Percentiles rank a stretch among this genome's conserved stretches.
These are phyloP conservation scores for Capronia coronata DNA, from an alignment of 2,329 filamentous ascomycete genomes.

Conservation along the genomic window DNA sequence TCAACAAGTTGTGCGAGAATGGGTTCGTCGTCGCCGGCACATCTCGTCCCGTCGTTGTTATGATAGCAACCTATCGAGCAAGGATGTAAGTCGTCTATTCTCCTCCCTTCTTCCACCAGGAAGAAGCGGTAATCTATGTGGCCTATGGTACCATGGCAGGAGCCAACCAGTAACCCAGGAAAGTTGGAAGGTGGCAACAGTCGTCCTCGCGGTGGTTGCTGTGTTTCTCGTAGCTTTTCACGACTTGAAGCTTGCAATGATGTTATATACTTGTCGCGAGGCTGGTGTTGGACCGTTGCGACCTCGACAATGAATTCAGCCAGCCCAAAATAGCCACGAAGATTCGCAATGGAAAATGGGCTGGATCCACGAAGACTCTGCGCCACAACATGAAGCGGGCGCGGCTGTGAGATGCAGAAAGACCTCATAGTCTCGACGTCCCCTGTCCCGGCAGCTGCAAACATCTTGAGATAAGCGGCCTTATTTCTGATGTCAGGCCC, in stretches of 20 bases:
- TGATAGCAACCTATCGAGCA: no score
- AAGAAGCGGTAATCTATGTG: no score
- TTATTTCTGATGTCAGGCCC: conserved; percentile 49
- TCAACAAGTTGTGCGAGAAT: conserved; percentile 52
- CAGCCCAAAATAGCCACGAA: conserved; percentile 58
- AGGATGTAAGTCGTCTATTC: no score
- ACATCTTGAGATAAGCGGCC: conserved; percentile 53
- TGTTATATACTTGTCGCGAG: conserved; percentile 44
- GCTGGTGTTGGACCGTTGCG: conserved; percentile 60
- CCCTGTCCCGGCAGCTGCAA: conserved; percentile 65
- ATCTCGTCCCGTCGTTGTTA: no score
- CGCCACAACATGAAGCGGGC: conserved; percentile 59
- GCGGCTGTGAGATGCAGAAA: conserved; percentile 57
- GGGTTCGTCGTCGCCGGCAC: conserved; percentile 28
- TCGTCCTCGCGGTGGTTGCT: conserved; percentile 33
- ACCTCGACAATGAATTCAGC: conserved; percentile 66
- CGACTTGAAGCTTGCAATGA: conserved; percentile 38
- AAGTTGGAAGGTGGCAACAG: no score
- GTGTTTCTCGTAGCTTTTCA: conserved; percentile 28
- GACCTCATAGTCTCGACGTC: conserved; percentile 60
- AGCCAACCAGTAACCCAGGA: no score
- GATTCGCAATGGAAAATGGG: conserved; percentile 63
- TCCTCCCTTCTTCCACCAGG: no score
- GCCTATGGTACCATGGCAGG: no score
- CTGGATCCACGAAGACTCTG: conserved; percentile 47